These are phyloP conservation scores for Stephania cephalantha DNA, from an alignment of 164 flowering plant species.

Conservation along the genomic window DNA sequence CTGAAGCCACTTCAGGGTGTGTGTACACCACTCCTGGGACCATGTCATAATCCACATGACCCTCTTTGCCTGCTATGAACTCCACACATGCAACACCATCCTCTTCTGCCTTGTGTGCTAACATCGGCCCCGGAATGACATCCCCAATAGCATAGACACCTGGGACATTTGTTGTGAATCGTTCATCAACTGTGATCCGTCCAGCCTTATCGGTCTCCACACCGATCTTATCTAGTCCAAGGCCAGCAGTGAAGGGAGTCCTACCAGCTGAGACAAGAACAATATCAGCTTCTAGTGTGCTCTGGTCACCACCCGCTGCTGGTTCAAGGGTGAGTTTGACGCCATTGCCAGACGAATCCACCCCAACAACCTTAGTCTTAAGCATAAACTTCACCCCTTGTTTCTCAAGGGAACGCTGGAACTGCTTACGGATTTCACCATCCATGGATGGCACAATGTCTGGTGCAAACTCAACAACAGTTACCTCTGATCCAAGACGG, in stretches of 20 bases:
- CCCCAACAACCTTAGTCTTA: slow-evolving; percentile 83
- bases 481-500: slow-evolving; percentile 80
- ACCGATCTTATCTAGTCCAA: slow-evolving; percentile 71
- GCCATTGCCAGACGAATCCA: slow-evolving; percentile 53
- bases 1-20: slow-evolving; percentile 91
- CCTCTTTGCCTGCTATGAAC: slow-evolving; percentile 75
- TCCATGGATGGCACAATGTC: slow-evolving; percentile 92
- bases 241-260: slow-evolving; percentile 67
- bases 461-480: slow-evolving; percentile 79
- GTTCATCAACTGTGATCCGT: slow-evolving; percentile 53
- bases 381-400: slow-evolving; percentile 86
- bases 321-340: slow-evolving; percentile 81
- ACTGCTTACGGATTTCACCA: slow-evolving; percentile 69
- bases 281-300: slow-evolving; percentile 74
- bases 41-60: slow-evolving; percentile 82
- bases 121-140: slow-evolving; percentile 89
- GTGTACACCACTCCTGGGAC: slow-evolving; percentile 94
- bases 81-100: slow-evolving; percentile 95
- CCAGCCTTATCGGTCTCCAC: slow-evolving; percentile 76
- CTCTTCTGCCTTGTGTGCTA: slow-evolving; percentile 94
- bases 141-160: slow-evolving; percentile 88
- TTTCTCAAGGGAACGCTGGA: slow-evolving; percentile 81
- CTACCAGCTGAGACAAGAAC: slow-evolving; percentile 92
- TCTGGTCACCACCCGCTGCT: slow-evolving; percentile 79
- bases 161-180: slow-evolving; percentile 53